A percentile compares a stretch with the other conserved stretches of the same genome.
Evolutionary conservation across 768 basidiomycete species (phyloP).

Genomic region (Tulasnella calospora): DNA sequence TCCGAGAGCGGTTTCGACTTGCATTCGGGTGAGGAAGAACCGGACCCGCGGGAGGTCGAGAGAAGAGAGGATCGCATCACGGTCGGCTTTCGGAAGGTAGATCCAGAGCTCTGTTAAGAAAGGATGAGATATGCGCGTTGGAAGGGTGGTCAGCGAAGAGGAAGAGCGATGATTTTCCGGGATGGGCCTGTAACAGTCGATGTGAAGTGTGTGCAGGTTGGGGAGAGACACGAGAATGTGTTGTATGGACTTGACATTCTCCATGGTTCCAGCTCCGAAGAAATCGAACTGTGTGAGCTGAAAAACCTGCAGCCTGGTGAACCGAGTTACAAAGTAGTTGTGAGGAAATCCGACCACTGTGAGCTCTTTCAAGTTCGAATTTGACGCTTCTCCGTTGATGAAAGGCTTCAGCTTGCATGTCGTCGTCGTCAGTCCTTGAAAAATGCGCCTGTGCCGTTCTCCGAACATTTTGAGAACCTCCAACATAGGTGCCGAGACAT

Average conservation of each 20-base stretch:
- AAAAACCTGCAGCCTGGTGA: background rate
- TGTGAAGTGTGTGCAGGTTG: constrained; percentile 36
- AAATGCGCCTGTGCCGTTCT: constrained; percentile 44
- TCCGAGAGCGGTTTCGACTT: background rate
- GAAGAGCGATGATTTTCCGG: background rate
- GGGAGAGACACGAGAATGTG: constrained; percentile 51
- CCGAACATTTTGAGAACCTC: constrained; percentile 58
- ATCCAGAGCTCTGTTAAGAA: background rate
- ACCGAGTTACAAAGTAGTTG: background rate
- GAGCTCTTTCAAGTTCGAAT: background rate
- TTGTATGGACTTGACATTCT: constrained; percentile 71
- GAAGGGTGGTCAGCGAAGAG: background rate
- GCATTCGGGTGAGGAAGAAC: background rate
- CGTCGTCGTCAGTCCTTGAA: background rate
- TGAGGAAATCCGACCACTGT: background rate
- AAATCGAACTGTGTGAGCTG: background rate
- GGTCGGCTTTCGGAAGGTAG: background rate
- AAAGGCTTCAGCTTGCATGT: background rate
- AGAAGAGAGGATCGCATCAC: background rate
- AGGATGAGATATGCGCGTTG: background rate
- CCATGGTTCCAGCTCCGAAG: constrained; percentile 43
- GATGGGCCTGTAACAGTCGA: constrained; percentile 28
- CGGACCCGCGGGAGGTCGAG: background rate
- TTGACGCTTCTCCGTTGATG: background rate
- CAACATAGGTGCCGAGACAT: constrained; percentile 50